phyloP scores from a whole-genome alignment of 306 rosid species.

The Quercus dentata region DNA sequence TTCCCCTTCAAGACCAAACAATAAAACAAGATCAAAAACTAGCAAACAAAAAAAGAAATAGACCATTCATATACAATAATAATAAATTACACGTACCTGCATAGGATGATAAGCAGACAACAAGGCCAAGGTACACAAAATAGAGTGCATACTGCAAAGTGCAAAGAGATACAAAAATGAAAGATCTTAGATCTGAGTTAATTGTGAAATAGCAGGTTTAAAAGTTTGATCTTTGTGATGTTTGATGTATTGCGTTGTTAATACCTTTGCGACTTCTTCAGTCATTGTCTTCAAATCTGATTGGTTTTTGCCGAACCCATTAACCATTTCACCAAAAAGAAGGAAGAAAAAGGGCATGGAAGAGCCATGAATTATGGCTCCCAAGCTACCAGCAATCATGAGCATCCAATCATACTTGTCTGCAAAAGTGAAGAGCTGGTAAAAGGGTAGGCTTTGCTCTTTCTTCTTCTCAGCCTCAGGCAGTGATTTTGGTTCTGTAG shows the following conservation, averaged over 20 bases:
- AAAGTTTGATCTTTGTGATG: not conserved
- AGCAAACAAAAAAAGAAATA: no score
- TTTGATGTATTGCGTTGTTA: not conserved
- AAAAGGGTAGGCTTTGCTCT: slow-evolving; percentile 85
- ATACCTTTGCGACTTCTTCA: slow-evolving; percentile 84
- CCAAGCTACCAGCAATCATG: slow-evolving; percentile 79
- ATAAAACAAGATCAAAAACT: not conserved
- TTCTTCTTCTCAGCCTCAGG: slow-evolving; percentile 98
- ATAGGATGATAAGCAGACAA: slow-evolving; percentile 87
- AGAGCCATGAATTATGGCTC: slow-evolving; percentile 92
- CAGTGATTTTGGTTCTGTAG: slow-evolving; percentile 48
- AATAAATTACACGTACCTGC: slow-evolving; percentile 57
- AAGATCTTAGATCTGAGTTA: slow-evolving; percentile 56
- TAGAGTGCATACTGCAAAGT: slow-evolving; percentile 90
- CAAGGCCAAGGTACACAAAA: slow-evolving; percentile 88
- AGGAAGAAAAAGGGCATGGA: slow-evolving; percentile 98
- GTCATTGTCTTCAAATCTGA: slow-evolving; percentile 82
- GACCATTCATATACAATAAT: not conserved
- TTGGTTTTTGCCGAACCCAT: slow-evolving; percentile 95
- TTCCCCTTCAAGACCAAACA: slow-evolving; percentile 18
- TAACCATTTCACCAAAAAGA: slow-evolving; percentile 93
- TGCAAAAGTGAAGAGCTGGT: slow-evolving; percentile 83
- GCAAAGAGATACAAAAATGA: slow-evolving; percentile 21
- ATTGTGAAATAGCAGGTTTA: not conserved
- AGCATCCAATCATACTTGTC: slow-evolving; percentile 75